A percentile compares a stretch with the other conserved stretches of the same genome.
These are phyloP conservation scores for Prunus mume DNA, from an alignment of 306 rosid species.

Conservation along the genomic window DNA sequence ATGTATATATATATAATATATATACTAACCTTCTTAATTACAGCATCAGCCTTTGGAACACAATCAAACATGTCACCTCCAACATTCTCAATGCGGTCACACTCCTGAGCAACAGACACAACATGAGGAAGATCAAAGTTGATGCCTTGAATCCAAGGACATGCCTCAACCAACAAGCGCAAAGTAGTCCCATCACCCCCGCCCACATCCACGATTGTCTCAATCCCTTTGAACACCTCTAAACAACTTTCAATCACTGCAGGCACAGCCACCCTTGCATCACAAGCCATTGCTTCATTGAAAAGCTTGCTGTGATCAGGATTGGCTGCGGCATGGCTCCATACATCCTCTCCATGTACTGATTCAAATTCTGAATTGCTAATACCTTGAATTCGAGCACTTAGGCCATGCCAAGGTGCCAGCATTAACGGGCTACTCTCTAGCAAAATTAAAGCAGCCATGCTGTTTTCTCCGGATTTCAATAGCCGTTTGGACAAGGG, in stretches of 20 bases:
- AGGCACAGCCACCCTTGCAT: constrained; percentile 33
- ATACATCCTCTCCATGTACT: constrained; percentile 48
- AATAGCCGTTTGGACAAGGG: constrained; percentile 23
- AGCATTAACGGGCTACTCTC: constrained; percentile 31
- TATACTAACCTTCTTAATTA: constrained; percentile 43
- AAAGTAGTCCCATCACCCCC: constrained; percentile 70
- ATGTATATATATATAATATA: background rate
- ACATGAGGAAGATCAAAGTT: constrained; percentile 76
- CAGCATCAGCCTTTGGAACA: constrained; percentile 74
- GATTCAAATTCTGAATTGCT: constrained; percentile 32
- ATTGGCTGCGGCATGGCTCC: constrained; percentile 38
- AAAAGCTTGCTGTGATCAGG: constrained; percentile 35
- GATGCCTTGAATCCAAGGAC: constrained; percentile 47
- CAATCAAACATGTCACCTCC: constrained; percentile 59
- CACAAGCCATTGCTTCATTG: constrained; percentile 70
- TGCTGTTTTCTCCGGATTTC: constrained; percentile 15
- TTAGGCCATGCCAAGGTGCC: constrained; percentile 33
- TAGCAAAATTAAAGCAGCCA: constrained; percentile 26
- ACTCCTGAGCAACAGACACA: constrained; percentile 25
- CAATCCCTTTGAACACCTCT: constrained; percentile 44
- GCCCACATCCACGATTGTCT: constrained; percentile 65
- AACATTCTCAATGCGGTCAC: constrained; percentile 37
- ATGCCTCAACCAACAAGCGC: constrained; percentile 30
- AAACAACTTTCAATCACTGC: constrained; percentile 30
- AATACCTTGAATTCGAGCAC: constrained; percentile 7